Percentiles rank a stretch among this genome's conserved stretches.
Evolutionary conservation across 805 yeast genomes (phyloP).

Genomic region (Metschnikowia lunata): DNA sequence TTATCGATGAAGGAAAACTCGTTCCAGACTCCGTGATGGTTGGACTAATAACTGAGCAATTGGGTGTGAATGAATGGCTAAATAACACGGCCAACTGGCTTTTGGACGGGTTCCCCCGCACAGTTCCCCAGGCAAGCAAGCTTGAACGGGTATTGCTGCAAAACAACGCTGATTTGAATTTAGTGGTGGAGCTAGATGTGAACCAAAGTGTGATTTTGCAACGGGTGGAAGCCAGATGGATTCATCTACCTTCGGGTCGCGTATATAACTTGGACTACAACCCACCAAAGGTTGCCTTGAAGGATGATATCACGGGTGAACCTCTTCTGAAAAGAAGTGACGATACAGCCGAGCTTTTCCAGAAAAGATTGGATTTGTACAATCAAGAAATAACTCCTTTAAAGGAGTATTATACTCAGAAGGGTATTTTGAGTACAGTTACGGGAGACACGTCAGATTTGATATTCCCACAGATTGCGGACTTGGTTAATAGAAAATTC

Average conservation of each 20-base stretch:
- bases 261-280: slow-evolving; percentile 82
- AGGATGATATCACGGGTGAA: slow-evolving; percentile 89
- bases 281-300: slow-evolving; percentile 80
- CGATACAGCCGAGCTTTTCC: slow-evolving; percentile 73
- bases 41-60: slow-evolving; percentile 48
- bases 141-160: slow-evolving; percentile 43
- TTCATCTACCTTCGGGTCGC: slow-evolving; percentile 80
- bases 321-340: slow-evolving; percentile 75
- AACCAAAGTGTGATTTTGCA: slow-evolving; percentile 79
- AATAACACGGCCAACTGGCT: slow-evolving; percentile 54
- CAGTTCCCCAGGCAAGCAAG: slow-evolving; percentile 62
- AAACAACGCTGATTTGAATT: slow-evolving; percentile 47
- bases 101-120: slow-evolving; percentile 91
- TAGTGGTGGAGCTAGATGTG: slow-evolving; percentile 83
- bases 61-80: slow-evolving; percentile 42
- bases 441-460: slow-evolving; percentile 80
- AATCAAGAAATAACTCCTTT: slow-evolving; percentile 58
- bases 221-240: slow-evolving; percentile 81
- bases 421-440: slow-evolving; percentile 47
- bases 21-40: slow-evolving; percentile 74
- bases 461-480: slow-evolving; percentile 66
- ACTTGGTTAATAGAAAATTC: slow-evolving; percentile 27
- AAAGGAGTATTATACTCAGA: slow-evolving; percentile 51
- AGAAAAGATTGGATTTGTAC: slow-evolving; percentile 61
- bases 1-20: slow-evolving; percentile 59